phyloP scores from a whole-genome alignment of 345 rosid genomes.

The Raphanus sativus region DNA sequence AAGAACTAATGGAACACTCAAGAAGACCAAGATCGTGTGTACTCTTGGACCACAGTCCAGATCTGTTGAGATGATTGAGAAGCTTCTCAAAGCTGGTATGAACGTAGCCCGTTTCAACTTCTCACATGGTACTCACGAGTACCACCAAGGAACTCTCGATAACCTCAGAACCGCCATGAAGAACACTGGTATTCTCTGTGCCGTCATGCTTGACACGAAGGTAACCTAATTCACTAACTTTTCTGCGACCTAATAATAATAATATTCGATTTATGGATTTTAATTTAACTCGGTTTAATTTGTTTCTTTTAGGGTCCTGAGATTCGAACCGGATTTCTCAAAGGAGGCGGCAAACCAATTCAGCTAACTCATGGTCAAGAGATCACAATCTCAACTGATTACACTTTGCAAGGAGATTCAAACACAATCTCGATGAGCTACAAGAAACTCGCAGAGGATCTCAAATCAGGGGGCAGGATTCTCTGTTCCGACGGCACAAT shows the following conservation, averaged over 20 bases:
- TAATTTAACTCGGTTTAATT: slow-evolving; percentile 2
- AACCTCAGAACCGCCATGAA: slow-evolving; percentile 66
- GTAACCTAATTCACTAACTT: slow-evolving; percentile 7
- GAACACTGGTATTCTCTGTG: slow-evolving; percentile 47
- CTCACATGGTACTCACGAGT: slow-evolving; percentile 45
- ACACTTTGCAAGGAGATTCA: slow-evolving; percentile 48
- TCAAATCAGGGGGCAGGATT: slow-evolving; percentile 47
- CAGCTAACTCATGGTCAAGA: slow-evolving; percentile 61
- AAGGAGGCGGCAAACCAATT: slow-evolving; percentile 55
- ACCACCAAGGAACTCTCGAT: slow-evolving; percentile 44
- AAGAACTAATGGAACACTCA: slow-evolving; percentile 22
- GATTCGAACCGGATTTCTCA: slow-evolving; percentile 65
- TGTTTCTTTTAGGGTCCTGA: slow-evolving; percentile 54
- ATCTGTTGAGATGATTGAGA: slow-evolving; percentile 69
- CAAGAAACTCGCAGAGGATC: slow-evolving; percentile 56
- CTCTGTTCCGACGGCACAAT: slow-evolving; percentile 64
- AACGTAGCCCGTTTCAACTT: slow-evolving; percentile 66
- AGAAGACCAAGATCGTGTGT: slow-evolving; percentile 94
- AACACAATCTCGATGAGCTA: slow-evolving; percentile 60
- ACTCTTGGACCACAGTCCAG: slow-evolving; percentile 92
- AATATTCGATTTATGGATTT: not conserved
- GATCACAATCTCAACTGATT: slow-evolving; percentile 48
- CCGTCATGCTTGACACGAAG: slow-evolving; percentile 97
- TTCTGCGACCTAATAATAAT: not conserved
- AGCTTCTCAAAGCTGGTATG: slow-evolving; percentile 65